Conservation (phyloP, 495 filamentous ascomycete genomes). For the Tuber umbilicatum region DNA sequence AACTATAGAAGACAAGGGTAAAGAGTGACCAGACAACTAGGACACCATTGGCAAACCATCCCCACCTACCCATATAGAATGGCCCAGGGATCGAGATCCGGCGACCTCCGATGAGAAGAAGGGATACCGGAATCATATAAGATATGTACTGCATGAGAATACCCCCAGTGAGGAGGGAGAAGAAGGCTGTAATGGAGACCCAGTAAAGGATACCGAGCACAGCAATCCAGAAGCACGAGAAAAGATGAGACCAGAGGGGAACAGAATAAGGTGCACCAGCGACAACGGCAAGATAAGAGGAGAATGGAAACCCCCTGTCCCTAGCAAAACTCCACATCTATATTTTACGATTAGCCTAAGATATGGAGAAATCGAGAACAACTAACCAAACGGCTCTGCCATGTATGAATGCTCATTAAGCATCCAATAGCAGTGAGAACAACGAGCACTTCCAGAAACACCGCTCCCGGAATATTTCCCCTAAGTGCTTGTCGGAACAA, state of each 20-base stretch:
- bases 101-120: slow-evolving; percentile 29
- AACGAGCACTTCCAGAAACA: slow-evolving; percentile 29
- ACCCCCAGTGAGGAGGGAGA: slow-evolving; percentile 30
- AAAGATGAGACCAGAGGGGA: slow-evolving; percentile 33
- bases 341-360: neutral
- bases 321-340: slow-evolving; percentile 39
- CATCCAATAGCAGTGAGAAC: slow-evolving; percentile 33
- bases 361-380: neutral
- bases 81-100: slow-evolving; percentile 23
- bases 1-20: slow-evolving; percentile 34
- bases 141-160: slow-evolving; percentile 40
- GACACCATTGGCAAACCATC: slow-evolving; percentile 34
- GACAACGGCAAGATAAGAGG: slow-evolving; percentile 21
- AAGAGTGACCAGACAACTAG: slow-evolving; percentile 29
- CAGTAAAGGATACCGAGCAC: slow-evolving; percentile 35
- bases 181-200: slow-evolving; percentile 31
- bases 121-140: slow-evolving; percentile 31
- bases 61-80: slow-evolving; percentile 32
- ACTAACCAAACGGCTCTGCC: slow-evolving; percentile 41
- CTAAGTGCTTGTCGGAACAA: slow-evolving; percentile 32
- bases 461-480: slow-evolving; percentile 25
- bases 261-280: slow-evolving; percentile 20
- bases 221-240: slow-evolving; percentile 33
- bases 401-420: slow-evolving; percentile 37
- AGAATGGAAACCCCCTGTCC: slow-evolving; percentile 37